Percentiles rank a stretch among this genome's conserved stretches.
Evolutionary conservation across 192 early-diverging fungal species (phyloP).

Genomic region (Coemansia sp.): DNA sequence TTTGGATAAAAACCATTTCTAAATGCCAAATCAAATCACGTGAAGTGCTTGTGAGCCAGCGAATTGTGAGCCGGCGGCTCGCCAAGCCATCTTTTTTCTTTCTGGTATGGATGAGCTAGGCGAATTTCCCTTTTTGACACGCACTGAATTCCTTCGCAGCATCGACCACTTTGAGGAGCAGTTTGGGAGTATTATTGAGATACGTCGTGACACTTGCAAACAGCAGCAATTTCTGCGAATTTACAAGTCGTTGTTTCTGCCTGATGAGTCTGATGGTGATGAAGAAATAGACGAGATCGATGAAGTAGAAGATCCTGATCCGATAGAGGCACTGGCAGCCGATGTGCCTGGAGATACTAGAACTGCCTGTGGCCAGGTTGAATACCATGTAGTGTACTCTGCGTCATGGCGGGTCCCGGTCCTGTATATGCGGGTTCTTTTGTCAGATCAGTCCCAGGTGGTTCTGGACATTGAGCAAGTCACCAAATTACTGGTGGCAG

Average conservation of each 20-base stretch:
- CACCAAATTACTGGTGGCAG: conserved; percentile 13
- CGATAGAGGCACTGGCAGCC: neutral
- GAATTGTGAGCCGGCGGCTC: neutral
- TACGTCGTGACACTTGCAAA: neutral
- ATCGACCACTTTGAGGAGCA: conserved; percentile 14
- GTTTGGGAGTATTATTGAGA: conserved; percentile 1
- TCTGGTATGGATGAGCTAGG: neutral
- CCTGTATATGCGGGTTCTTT: conserved; percentile 20
- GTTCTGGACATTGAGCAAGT: conserved; percentile 17
- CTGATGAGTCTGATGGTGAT: neutral
- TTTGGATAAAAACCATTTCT: neutral
- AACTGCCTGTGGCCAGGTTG: conserved; percentile 7
- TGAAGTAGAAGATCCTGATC: conserved; percentile 11
- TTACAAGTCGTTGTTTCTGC: neutral
- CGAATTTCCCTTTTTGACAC: conserved; percentile 27
- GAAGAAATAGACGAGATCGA: neutral
- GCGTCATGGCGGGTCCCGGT: conserved; percentile 42
- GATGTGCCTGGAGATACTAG: neutral
- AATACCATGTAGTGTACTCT: conserved; percentile 44
- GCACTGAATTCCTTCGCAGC: conserved; percentile 18
- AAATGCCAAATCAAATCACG: neutral
- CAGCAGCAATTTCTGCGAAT: conserved; percentile 12
- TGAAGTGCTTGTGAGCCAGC: neutral
- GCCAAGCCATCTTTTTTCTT: neutral
- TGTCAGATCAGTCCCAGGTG: neutral